Percentiles rank a stretch among this genome's conserved stretches.
Conservation (phyloP, 139 green algal species). For the Picochlorum costavermella region DNA sequence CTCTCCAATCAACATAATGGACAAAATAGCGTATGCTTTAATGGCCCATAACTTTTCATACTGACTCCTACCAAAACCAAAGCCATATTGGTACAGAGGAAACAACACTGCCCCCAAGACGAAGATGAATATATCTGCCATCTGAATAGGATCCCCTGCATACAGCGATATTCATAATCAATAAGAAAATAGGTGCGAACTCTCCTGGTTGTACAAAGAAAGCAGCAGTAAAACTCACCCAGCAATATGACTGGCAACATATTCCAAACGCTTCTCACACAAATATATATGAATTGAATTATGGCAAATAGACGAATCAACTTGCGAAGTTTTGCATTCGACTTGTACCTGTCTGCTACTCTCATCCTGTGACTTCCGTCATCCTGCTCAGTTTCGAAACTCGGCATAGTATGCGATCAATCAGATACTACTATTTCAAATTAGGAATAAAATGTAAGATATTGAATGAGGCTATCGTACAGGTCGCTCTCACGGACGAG, state of each 20-base stretch:
- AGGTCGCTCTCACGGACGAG: too few relatives aligned
- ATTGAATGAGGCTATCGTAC: too few relatives aligned
- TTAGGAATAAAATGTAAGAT: too few relatives aligned
- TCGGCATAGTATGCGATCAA: too few relatives aligned
- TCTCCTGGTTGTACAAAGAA: not conserved
- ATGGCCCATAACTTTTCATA: slow-evolving; percentile 12
- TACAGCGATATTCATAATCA: not conserved
- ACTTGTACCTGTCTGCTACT: slow-evolving; percentile 2
- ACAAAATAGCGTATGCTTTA: not conserved
- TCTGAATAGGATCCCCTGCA: not conserved
- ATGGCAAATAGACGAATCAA: not conserved
- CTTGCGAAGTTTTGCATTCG: not conserved
- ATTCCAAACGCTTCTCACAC: not conserved
- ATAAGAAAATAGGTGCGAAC: not conserved
- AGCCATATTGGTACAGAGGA: slow-evolving; percentile 11
- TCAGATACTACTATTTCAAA: too few relatives aligned
- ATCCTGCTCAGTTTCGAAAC: not conserved
- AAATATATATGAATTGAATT: not conserved
- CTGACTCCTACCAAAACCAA: slow-evolving; percentile 9
- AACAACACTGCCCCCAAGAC: not conserved
- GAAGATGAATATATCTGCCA: not conserved
- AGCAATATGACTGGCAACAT: not conserved
- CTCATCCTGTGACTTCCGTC: slow-evolving; percentile 1
- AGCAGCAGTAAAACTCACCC: not conserved
- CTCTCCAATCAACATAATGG: slow-evolving; percentile 6